Percentiles rank a stretch among this genome's conserved stretches.
Evolutionary conservation across 345 rosid genomes (phyloP).

Genomic region (Eucalyptus coolabah): DNA sequence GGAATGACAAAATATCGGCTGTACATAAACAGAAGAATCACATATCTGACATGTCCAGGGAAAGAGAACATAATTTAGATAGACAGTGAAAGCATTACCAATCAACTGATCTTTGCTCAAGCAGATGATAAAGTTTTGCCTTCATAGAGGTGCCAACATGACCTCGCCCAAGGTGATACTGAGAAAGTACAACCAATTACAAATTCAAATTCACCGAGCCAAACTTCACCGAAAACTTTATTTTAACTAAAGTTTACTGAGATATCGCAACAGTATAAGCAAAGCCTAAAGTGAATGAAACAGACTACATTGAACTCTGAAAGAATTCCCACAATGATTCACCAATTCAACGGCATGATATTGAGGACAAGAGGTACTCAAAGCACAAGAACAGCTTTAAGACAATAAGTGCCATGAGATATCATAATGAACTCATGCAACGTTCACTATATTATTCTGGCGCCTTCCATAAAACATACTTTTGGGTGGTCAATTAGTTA

Average conservation of each 20-base stretch:
- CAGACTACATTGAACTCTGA: not conserved
- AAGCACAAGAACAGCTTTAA: not conserved
- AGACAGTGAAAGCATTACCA: slow-evolving; percentile 32
- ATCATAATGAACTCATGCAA: not conserved
- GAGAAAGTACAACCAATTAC: not conserved
- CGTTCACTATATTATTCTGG: not conserved
- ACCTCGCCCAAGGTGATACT: slow-evolving; percentile 92
- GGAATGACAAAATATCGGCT: slow-evolving; percentile 90
- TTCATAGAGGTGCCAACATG: slow-evolving; percentile 73
- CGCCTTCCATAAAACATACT: not conserved
- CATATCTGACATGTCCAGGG: not conserved
- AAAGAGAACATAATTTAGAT: not conserved
- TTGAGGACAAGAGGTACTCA: not conserved
- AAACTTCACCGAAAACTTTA: not conserved
- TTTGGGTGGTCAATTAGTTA: not conserved
- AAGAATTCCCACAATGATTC: not conserved
- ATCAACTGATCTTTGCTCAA: slow-evolving; percentile 72
- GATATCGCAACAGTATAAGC: not conserved
- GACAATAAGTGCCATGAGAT: not conserved
- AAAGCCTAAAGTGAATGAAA: not conserved
- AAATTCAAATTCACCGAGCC: not conserved
- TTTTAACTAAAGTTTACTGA: not conserved
- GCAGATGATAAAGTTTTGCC: slow-evolving; percentile 54
- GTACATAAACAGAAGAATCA: not conserved
- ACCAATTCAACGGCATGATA: not conserved